phyloP scores from a whole-genome alignment of 805 yeast genomes.

The Hemisphaericaspora nanyangensis region DNA sequence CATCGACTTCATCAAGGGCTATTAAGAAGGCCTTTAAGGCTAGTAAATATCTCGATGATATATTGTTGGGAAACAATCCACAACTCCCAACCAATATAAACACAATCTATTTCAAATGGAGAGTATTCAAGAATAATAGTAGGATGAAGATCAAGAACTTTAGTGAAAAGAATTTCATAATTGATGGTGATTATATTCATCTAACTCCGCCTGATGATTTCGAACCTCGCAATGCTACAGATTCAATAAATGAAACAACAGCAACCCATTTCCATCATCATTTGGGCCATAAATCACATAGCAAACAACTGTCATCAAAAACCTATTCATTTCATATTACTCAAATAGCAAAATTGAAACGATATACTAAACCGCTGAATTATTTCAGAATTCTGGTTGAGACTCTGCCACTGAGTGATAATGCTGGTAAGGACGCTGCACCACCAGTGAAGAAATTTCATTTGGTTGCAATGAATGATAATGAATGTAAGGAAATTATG shows the following conservation, averaged over 20 bases:
- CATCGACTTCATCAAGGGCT: neutral
- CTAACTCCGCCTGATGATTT: slow-evolving; percentile 81
- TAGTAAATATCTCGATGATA: slow-evolving; percentile 27
- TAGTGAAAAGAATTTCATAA: slow-evolving; percentile 76
- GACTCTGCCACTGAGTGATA: slow-evolving; percentile 33
- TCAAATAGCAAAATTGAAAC: slow-evolving; percentile 72
- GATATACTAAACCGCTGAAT: slow-evolving; percentile 65
- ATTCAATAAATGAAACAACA: neutral
- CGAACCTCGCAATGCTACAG: slow-evolving; percentile 18
- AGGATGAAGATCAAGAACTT: slow-evolving; percentile 66
- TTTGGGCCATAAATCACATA: slow-evolving; percentile 38
- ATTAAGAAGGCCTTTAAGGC: slow-evolving; percentile 4
- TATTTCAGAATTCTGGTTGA: slow-evolving; percentile 76
- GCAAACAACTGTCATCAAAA: slow-evolving; percentile 67
- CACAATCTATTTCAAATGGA: slow-evolving; percentile 76
- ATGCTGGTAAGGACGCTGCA: slow-evolving; percentile 25
- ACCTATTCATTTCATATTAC: slow-evolving; percentile 84
- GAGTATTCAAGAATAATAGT: slow-evolving; percentile 85
- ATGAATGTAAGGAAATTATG: slow-evolving; percentile 72
- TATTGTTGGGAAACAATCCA: slow-evolving; percentile 23
- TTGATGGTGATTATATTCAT: slow-evolving; percentile 93
- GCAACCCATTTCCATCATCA: slow-evolving; percentile 30
- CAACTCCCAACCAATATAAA: slow-evolving; percentile 33
- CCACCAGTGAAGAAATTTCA: slow-evolving; percentile 79
- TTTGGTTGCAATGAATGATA: slow-evolving; percentile 64